phyloP scores from a whole-genome alignment of 2,329 filamentous ascomycete genomes.

The Sporothrix pseudoabietina region DNA sequence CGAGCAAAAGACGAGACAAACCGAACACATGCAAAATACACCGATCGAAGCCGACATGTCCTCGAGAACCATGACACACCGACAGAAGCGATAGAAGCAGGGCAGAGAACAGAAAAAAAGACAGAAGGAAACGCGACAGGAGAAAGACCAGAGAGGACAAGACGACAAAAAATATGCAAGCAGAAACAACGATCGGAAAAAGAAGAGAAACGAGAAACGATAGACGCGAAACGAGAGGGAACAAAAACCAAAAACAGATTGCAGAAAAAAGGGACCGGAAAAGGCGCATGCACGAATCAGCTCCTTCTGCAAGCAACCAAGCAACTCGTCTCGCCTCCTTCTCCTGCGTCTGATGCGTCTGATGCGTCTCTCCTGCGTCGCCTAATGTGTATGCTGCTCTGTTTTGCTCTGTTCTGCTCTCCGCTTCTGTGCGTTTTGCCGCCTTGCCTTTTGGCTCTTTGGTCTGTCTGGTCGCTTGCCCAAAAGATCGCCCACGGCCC shows the following conservation, averaged over 20 bases:
- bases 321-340: conserved; percentile 25
- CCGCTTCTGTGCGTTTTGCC: conserved; percentile 11
- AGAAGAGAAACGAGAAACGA: background rate
- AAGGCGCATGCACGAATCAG: conserved; percentile 29
- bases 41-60: background rate
- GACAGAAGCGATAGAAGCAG: background rate
- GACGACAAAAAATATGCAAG: background rate
- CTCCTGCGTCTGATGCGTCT: conserved; percentile 29
- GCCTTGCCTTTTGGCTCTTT: background rate
- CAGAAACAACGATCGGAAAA: background rate
- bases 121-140: background rate
- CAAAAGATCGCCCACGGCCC: background rate
- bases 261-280: background rate
- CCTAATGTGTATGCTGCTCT: conserved; percentile 4
- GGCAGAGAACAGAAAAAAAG: background rate
- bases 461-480: background rate
- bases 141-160: background rate
- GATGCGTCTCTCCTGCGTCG: conserved; percentile 18
- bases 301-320: conserved; percentile 20
- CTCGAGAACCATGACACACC: background rate
- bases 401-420: conserved; percentile 9
- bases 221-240: background rate
- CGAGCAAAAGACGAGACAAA: background rate
- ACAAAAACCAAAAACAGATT: background rate
- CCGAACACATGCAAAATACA: background rate